These are phyloP conservation scores for Populus trichocarpa DNA, from an alignment of 441 rosid genomes.

Conservation along the genomic window DNA sequence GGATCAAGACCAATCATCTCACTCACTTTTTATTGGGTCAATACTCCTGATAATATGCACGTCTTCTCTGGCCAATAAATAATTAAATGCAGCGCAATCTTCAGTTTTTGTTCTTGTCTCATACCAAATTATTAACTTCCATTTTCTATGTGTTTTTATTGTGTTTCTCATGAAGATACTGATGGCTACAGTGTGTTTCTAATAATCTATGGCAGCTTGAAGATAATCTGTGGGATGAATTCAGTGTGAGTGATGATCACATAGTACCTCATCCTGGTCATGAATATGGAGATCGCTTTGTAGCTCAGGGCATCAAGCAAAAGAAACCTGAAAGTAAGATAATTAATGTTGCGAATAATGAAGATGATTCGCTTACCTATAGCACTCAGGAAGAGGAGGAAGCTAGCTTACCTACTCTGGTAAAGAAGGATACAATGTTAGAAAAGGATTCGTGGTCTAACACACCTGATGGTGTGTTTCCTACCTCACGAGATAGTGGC, in stretches of 20 bases:
- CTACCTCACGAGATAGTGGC: slow-evolving; percentile 33
- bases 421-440: slow-evolving; percentile 49
- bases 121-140: background rate
- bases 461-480: slow-evolving; percentile 38
- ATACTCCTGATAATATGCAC: too few relatives aligned
- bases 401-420: slow-evolving; percentile 18
- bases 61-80: background rate
- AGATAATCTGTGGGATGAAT: slow-evolving; percentile 54
- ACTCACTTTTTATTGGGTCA: too few relatives aligned
- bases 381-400: slow-evolving; percentile 34
- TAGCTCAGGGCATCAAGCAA: slow-evolving; percentile 28
- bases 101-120: background rate
- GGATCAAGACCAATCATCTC: too few relatives aligned
- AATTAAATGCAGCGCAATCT: background rate
- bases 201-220: slow-evolving; percentile 46
- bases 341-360: slow-evolving; percentile 32
- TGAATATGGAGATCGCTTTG: slow-evolving; percentile 35
- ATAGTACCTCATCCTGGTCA: slow-evolving; percentile 57
- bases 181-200: slow-evolving; percentile 11
- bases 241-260: slow-evolving; percentile 58
- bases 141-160: background rate
- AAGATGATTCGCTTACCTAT: slow-evolving; percentile 28
- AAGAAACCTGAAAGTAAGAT: slow-evolving; percentile 50
- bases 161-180: background rate
- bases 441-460: slow-evolving; percentile 54